Base-by-base conservation (phyloP, 116 monocot genomes). In the Cymodocea nodosa region DNA sequence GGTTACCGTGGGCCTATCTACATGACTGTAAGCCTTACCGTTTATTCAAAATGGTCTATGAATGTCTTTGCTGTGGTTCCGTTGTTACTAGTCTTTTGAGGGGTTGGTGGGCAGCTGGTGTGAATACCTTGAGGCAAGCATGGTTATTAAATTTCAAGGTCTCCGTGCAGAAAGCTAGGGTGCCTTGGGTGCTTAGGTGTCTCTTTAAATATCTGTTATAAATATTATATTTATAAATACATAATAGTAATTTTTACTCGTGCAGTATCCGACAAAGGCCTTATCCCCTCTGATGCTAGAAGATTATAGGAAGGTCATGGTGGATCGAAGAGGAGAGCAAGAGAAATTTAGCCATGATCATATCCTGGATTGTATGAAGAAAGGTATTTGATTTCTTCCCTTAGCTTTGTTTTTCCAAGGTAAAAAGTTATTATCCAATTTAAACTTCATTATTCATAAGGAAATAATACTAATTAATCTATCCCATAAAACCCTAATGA, bases 181-280 rank as follows among this genome's bases (percentile, higher is more conserved):
- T 30, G 30, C 30, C 30, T 30, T 30, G 30, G 30, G 30, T 30
- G 30, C 30, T 54, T 19, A n/a, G 16, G 16, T 54, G 19, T 16
- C 53, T 1, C 53, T n/a, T 19, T 54, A 5, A 54, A 54, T 30
- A 30, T 30, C 30, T 30, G 1, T 30, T 30, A 30, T 30, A 30
- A 30, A 30, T 30, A 30, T 30, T 30, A 3, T 30, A 30, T 30
- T 30, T 30, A 30, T 30, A 30, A 30, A 30, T 30, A 30, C 3
- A 30, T 30, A 30, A 3, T 30, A 30, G 3, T 30, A 30, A 30
- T 30, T 30, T 30, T 30, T 30, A 30, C 30, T 30, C 30, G 30
- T 30, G 30, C 82, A 91, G 85, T 94, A 85, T 81, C 94, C 94
- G 62, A 94, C 89, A 68, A 94, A 90, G 63, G 94, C 94, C 52